phyloP scores from a whole-genome alignment of 495 filamentous ascomycete species.

The Chlorociboria aeruginascens region DNA sequence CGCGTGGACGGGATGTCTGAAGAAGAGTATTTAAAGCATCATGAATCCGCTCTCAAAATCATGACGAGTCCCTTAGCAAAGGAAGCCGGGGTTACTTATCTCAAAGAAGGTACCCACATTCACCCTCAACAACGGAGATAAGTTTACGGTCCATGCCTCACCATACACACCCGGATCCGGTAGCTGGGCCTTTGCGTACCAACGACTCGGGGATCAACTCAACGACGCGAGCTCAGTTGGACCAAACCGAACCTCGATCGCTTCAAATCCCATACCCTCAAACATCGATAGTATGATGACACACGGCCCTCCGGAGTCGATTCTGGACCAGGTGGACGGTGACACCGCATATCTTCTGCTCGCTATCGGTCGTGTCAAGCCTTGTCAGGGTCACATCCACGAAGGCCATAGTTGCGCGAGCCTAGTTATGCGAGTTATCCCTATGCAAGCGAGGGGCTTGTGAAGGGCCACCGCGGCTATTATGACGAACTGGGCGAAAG shows the following conservation, averaged over 20 bases:
- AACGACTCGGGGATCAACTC: conserved; percentile 30
- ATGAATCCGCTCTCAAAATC: conserved; percentile 20
- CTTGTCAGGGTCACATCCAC: too few species aligned
- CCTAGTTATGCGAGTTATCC: too few species aligned
- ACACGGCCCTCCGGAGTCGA: conserved; percentile 54
- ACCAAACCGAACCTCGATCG: conserved; percentile 19
- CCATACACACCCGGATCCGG: conserved; percentile 52
- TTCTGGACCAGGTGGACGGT: conserved; percentile 37
- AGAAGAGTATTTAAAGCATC: conserved; percentile 10
- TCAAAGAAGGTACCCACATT: conserved; percentile 57
- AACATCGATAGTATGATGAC: conserved; percentile 58
- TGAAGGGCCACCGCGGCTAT: too few species aligned
- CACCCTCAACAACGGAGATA: conserved; percentile 41
- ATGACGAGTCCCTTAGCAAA: conserved; percentile 34
- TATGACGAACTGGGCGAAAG: too few species aligned
- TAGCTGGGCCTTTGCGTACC: conserved; percentile 53
- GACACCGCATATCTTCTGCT: conserved; percentile 42
- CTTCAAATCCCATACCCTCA: conserved; percentile 25
- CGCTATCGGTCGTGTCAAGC: conserved; percentile 38
- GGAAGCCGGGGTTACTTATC: conserved; percentile 42
- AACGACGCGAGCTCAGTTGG: conserved; percentile 13
- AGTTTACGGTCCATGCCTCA: conserved; percentile 53
- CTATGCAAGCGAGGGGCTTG: too few species aligned
- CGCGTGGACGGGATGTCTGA: background rate
- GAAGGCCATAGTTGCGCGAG: too few species aligned